These are phyloP conservation scores for Talaromyces adpressus DNA, from an alignment of 495 filamentous ascomycete genomes.

Conservation along the genomic window DNA sequence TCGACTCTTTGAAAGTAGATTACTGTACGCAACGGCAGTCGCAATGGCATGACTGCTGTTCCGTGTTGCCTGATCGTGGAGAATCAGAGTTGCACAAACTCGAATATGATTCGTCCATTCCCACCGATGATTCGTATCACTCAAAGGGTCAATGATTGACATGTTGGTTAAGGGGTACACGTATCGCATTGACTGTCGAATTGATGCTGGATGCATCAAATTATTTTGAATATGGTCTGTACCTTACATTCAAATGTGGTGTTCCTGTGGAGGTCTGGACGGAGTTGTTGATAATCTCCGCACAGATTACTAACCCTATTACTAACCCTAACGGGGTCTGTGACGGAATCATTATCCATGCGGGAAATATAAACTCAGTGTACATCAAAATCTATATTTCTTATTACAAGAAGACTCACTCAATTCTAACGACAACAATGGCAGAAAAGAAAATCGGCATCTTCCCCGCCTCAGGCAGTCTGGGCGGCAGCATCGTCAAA, in stretches of 20 bases:
- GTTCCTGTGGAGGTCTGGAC: neutral
- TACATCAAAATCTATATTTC: neutral
- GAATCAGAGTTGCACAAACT: neutral
- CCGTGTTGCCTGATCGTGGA: neutral
- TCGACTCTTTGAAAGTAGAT: too few relatives aligned
- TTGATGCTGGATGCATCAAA: neutral
- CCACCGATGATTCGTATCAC: neutral
- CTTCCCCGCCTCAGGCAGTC: slow-evolving; percentile 45
- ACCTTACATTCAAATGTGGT: neutral
- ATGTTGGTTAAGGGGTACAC: neutral
- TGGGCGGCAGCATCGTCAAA: slow-evolving; percentile 38
- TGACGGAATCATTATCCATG: slow-evolving; percentile 1
- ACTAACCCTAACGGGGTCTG: neutral
- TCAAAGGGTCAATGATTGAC: neutral
- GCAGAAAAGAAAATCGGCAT: slow-evolving; percentile 29
- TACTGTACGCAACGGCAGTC: too few relatives aligned
- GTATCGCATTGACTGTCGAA: neutral
- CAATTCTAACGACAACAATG: neutral
- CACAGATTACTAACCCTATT: neutral
- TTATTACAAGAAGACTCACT: neutral
- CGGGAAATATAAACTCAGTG: neutral
- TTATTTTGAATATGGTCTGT: neutral
- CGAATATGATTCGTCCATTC: neutral
- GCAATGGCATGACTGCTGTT: too few relatives aligned
- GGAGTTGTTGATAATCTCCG: neutral